These are phyloP conservation scores for Plasmodiophora brassicae DNA, from an alignment of 208 protist species.

Conservation along the genomic window DNA sequence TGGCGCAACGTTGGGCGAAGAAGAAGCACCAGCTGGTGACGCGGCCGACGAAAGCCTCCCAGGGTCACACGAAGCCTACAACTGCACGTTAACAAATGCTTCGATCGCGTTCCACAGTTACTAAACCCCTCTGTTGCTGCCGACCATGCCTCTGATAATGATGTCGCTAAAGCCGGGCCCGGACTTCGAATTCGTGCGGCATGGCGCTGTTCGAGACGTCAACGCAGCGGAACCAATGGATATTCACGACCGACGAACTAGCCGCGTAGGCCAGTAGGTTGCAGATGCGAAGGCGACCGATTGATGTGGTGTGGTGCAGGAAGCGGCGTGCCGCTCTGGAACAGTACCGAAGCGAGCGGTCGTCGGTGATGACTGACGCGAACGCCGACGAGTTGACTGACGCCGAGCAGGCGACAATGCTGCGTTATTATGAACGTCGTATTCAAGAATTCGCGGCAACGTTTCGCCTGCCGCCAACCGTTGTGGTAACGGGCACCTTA, in stretches of 20 bases:
- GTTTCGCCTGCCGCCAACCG: neutral
- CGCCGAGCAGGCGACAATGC: neutral
- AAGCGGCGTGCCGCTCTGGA: neutral
- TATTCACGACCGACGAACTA: neutral
- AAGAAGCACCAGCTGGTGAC: neutral
- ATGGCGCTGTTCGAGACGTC: neutral
- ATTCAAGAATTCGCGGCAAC: neutral
- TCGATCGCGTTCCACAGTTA: no score
- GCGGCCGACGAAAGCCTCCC: neutral
- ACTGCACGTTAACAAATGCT: no score
- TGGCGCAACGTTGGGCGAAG: neutral
- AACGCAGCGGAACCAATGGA: neutral
- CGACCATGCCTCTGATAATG: no score
- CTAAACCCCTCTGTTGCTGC: no score
- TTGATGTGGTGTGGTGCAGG: neutral
- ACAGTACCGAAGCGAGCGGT: neutral
- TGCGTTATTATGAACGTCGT: neutral
- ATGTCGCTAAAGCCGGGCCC: no score
- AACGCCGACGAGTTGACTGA: neutral
- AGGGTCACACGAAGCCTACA: no score
- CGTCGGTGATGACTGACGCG: neutral
- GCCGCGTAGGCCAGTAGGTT: neutral
- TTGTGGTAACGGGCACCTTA: neutral
- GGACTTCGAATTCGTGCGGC: no score
- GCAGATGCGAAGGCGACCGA: neutral